These are phyloP conservation scores for Nicotiana obtusifolia DNA, from an alignment of 257 asterid species.

Conservation along the genomic window DNA sequence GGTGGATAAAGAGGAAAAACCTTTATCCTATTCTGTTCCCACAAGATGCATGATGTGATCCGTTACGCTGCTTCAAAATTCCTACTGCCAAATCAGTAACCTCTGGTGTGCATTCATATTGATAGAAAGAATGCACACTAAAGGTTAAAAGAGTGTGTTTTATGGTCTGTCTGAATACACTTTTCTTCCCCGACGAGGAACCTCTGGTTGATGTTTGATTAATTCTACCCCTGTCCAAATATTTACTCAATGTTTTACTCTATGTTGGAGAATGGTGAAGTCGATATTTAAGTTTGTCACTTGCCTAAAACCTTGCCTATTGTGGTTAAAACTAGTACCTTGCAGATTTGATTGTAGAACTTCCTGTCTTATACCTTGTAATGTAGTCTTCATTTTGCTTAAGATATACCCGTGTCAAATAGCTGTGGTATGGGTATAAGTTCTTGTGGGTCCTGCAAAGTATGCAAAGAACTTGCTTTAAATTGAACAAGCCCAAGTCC, in stretches of 20 bases:
- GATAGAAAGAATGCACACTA: not conserved
- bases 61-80: not conserved
- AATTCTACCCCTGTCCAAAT: not conserved
- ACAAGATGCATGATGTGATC: not conserved
- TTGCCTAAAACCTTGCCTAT: not conserved
- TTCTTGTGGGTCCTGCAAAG: not conserved
- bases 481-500: not conserved
- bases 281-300: not conserved
- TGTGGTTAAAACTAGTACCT: not conserved
- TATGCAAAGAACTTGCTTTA: not conserved
- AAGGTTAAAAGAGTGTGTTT: not conserved
- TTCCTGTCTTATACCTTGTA: not conserved
- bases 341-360: not conserved
- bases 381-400: not conserved
- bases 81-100: not conserved
- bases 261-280: not conserved
- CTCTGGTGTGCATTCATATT: not conserved
- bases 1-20: not conserved
- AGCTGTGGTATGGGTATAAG: not conserved
- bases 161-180: not conserved
- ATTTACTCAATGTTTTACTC: not conserved
- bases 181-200: not conserved
- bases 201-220: not conserved
- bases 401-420: not conserved
- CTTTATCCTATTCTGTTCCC: constrained; percentile 3